Percentiles rank a stretch among this genome's conserved stretches.
These are phyloP conservation scores for Triangularia setosa DNA, from an alignment of 2,329 filamentous ascomycete species.

Conservation along the genomic window DNA sequence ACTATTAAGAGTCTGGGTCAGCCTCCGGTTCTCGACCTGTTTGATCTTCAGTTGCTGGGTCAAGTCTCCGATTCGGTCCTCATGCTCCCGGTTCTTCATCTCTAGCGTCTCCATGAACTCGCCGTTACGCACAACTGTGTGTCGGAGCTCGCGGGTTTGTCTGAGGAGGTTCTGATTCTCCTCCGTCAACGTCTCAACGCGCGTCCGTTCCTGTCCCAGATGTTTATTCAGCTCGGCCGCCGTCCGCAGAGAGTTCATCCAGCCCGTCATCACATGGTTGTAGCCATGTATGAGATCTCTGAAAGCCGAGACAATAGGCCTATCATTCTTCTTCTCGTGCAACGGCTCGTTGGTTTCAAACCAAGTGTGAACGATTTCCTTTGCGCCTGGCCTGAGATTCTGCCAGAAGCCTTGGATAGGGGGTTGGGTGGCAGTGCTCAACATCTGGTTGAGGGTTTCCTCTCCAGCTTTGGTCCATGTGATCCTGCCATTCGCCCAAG, in stretches of 20 bases:
- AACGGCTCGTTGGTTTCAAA: not conserved
- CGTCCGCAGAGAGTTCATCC: not conserved
- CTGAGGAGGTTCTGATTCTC: not conserved
- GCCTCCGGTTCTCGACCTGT: not conserved
- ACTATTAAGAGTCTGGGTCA: not conserved
- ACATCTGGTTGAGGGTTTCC: not conserved
- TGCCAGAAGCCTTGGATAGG: not conserved
- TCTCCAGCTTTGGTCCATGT: not conserved
- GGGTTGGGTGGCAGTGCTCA: not conserved
- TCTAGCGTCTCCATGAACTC: not conserved
- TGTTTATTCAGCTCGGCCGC: not conserved
- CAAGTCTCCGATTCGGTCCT: not conserved
- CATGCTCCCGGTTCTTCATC: not conserved
- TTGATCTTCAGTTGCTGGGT: no score
- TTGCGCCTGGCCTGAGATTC: not conserved
- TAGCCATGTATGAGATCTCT: not conserved
- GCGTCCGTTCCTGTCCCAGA: not conserved
- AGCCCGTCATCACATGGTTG: not conserved
- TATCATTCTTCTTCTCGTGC: not conserved
- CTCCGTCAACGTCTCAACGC: not conserved
- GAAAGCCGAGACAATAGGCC: not conserved
- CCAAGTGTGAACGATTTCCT: not conserved
- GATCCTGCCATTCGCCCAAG: not conserved
- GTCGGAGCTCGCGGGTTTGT: not conserved
- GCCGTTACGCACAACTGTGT: not conserved